A percentile compares a stretch with the other conserved stretches of the same genome.
phyloP scores from a whole-genome alignment of 2,329 filamentous ascomycete genomes.

The Orbilia ellipsospora region DNA sequence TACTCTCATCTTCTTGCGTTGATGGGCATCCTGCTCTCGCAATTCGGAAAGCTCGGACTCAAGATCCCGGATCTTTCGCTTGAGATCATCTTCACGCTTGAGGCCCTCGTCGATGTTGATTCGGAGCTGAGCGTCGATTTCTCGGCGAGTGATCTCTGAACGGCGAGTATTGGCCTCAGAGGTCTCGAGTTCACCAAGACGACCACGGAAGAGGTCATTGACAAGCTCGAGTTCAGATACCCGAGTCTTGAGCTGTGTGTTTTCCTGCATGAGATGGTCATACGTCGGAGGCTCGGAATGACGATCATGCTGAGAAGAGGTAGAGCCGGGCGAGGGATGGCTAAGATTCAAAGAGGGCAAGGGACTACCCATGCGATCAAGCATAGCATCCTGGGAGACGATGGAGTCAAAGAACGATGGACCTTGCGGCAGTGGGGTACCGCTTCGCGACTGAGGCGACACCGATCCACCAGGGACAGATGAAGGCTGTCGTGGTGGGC shows the following conservation, averaged over 20 bases:
- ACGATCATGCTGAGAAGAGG: conserved; percentile 69
- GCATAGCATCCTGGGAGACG: conserved; percentile 56
- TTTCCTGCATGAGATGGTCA: conserved; percentile 80
- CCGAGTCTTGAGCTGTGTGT: conserved; percentile 89
- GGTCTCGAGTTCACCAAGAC: conserved; percentile 79
- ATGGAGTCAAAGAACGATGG: conserved; percentile 59
- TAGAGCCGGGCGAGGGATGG: conserved; percentile 71
- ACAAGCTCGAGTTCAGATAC: conserved; percentile 96
- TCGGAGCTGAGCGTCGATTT: conserved; percentile 69
- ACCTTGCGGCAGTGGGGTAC: conserved; percentile 58
- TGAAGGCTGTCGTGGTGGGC: conserved; percentile 63
- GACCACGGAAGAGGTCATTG: conserved; percentile 81
- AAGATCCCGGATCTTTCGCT: conserved; percentile 82
- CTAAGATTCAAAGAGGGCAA: conserved; percentile 67
- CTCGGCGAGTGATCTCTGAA: conserved; percentile 68
- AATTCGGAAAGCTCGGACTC: conserved; percentile 68
- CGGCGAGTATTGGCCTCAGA: conserved; percentile 76
- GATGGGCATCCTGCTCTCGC: conserved; percentile 57
- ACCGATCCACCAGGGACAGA: conserved; percentile 57
- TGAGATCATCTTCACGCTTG: conserved; percentile 81
- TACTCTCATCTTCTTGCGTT: conserved; percentile 59
- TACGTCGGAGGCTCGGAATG: conserved; percentile 67
- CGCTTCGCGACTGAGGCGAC: conserved; percentile 59
- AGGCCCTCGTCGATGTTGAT: conserved; percentile 80
- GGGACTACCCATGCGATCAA: conserved; percentile 63